Evolutionary conservation across 768 basidiomycete genomes (phyloP), one percentile per base, ranked within the genome.

Genomic region (Auriscalpium orientale): DNA sequence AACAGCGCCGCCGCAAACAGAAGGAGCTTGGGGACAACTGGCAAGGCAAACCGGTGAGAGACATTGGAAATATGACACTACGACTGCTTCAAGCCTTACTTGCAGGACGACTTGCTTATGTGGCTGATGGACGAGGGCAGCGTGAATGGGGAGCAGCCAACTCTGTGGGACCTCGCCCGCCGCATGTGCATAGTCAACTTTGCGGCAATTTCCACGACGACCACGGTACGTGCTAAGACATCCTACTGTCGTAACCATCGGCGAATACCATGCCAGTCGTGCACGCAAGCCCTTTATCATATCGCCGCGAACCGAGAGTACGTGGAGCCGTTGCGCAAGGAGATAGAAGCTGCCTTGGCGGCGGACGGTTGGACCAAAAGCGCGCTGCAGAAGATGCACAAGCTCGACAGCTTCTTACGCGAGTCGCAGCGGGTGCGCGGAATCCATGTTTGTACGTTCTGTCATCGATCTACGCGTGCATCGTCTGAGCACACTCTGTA

Each of bases 71-170:
- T 50, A 28, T 36, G 20, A 13, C 33, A 11, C 33, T 35, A 4
- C 40, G 36, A 15, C 53, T 28, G 18, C 12, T 52, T 46, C 16
- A 13, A 16, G 13, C 13, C 33, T 61, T 60, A 10, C 4, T 4
- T 34, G 8, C 45, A 73, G 75, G 71, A 74, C 57, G 75, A 78
- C 58, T 60, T 72, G 15, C 64, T 76, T 10, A 67, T 65, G 13
- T 78, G 76, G 76, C 59, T 77, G 10, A 56, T 77, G 38, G 74
- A 74, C 40, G 18, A 13, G 15, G 40, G 6, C 9, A 64, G 65
- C 13, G 73, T 72, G 0, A 49, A 64, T 36, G 71, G 63, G 21
- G 52, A 67, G 6, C 68, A 72, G 56, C 62, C 66, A 8, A 68
- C 65, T 5, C 55, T 70, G 12, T 60, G 55, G 11, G 66, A 70